A percentile compares a stretch with the other conserved stretches of the same genome.
These are phyloP conservation scores for Colletotrichum tofieldiae DNA, from an alignment of 2,329 filamentous ascomycete species.

Conservation along the genomic window DNA sequence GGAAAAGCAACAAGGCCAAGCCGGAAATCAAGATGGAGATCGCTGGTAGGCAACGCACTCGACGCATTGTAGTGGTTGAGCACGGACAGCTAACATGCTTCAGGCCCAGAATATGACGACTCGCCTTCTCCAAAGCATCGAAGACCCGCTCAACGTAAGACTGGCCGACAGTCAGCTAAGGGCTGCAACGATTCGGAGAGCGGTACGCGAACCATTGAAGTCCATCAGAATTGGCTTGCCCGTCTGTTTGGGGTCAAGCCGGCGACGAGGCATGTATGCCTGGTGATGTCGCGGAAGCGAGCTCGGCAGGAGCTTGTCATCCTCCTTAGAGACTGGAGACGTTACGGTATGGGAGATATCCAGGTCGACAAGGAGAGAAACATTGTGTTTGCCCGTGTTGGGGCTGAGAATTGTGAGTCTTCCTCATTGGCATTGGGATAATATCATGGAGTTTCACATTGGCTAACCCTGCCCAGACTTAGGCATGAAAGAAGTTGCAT, in stretches of 20 bases:
- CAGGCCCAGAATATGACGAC: conserved; percentile 54
- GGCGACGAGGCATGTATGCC: conserved; percentile 81
- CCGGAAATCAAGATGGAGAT: conserved; percentile 61
- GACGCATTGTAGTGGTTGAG: neutral
- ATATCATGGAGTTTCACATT: neutral
- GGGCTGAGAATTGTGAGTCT: conserved; percentile 82
- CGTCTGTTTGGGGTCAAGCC: conserved; percentile 93
- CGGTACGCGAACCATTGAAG: conserved; percentile 70
- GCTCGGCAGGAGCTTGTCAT: conserved; percentile 84
- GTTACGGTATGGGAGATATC: conserved; percentile 86
- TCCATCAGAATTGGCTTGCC: conserved; percentile 88
- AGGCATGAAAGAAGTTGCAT: conserved; percentile 87
- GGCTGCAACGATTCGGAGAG: conserved; percentile 55
- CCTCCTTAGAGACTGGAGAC: conserved; percentile 84
- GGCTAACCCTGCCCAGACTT: conserved; percentile 69
- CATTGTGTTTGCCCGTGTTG: conserved; percentile 84
- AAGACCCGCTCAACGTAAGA: conserved; percentile 43
- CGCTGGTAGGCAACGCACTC: conserved; percentile 55
- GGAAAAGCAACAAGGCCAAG: conserved; percentile 65
- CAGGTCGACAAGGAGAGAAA: conserved; percentile 84
- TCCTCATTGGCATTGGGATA: no score
- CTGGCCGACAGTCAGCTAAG: conserved; percentile 44
- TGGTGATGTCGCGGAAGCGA: conserved; percentile 77
- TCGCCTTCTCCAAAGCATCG: conserved; percentile 46
- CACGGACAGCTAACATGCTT: conserved; percentile 41